These are phyloP conservation scores for Immersiporthe knoxdaviesiana DNA, from an alignment of 2,329 filamentous ascomycete species.

Conservation along the genomic window DNA sequence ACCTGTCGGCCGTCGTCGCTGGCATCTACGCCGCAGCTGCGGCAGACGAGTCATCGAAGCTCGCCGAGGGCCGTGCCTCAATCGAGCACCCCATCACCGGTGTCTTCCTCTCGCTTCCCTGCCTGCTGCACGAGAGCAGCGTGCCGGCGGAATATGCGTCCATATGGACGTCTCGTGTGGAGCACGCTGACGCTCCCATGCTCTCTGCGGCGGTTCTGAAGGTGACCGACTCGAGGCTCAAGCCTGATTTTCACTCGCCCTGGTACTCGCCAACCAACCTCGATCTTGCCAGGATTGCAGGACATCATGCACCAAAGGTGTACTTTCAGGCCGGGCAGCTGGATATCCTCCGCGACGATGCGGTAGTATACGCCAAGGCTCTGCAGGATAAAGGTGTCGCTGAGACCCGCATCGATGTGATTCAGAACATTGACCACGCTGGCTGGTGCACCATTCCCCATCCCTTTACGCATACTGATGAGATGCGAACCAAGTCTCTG, in stretches of 20 bases:
- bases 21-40: conserved; percentile 22
- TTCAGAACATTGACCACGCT: conserved; percentile 11
- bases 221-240: conserved; percentile 4
- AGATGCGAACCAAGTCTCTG: conserved; percentile 3
- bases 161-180: conserved; percentile 23
- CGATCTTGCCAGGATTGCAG: conserved; percentile 10
- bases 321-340: conserved; percentile 22
- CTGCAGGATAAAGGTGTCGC: conserved; percentile 18
- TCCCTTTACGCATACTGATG: conserved; percentile 5
- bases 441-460: conserved; percentile 7
- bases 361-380: conserved; percentile 16
- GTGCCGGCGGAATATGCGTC: conserved; percentile 17
- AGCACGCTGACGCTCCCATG: conserved; percentile 17
- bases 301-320: conserved; percentile 3
- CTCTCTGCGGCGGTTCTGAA: conserved; percentile 5
- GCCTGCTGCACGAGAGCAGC: conserved; percentile 17
- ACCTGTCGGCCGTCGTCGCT: conserved; percentile 33
- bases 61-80: conserved; percentile 28
- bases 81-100: conserved; percentile 24
- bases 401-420: conserved; percentile 15
- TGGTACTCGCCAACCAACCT: conserved; percentile 24
- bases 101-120: conserved; percentile 11
- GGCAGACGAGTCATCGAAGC: conserved; percentile 26
- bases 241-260: conserved; percentile 17
- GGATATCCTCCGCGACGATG: conserved; percentile 27